Evolutionary conservation across 495 filamentous ascomycete species (phyloP), one percentile per base, ranked within the genome.

Genomic region (Penicillium fimorum): DNA sequence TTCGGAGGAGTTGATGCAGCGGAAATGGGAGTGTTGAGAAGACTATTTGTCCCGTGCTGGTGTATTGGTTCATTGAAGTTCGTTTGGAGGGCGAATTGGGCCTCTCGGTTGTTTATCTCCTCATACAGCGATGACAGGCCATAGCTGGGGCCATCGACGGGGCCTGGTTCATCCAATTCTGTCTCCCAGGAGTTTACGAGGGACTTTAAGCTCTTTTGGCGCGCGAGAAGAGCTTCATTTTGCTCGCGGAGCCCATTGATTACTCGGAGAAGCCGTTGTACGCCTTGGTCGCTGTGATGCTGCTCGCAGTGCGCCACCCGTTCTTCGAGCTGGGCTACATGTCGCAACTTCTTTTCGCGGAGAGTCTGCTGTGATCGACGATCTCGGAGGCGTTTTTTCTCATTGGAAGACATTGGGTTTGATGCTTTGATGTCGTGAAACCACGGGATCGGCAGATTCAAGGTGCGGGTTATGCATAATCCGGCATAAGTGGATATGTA

Each of bases 361-460:
- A 69, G 56, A n/a, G 48, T 67, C 38, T 69, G 61, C 33, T 71
- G 68, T 4, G 68, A 62, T 1, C 64, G 60, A 15, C 68, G 64
- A 45, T 71, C 68, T 30, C 68, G 62, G 6, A 65, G 51, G 17
- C 68, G 61, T 15, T 71, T 71, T 44, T 62, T 63, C 20, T 64
- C 61, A 4, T 53, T 29, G 15, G 58, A 47, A 25, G 61, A 64
- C 32, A 57, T 47, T n/a, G 35, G 15, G 17, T 50, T 46, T 35
- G 48, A 13, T 50, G 40, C 42, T 47, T 29, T 46, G n/a, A 17
- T 12, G 30, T 35, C 33, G 45, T 30, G 29, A 17, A 33, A 33
- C 13, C 11, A 20, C 11, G 27, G 17, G 38, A 52, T 43, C 45
- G 9, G 29, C 50, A 13, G 27, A 25, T 37, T 25, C 15, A 22